Conservation (phyloP, 1,139 yeast species). For the Insectozyma bohioensis region DNA sequence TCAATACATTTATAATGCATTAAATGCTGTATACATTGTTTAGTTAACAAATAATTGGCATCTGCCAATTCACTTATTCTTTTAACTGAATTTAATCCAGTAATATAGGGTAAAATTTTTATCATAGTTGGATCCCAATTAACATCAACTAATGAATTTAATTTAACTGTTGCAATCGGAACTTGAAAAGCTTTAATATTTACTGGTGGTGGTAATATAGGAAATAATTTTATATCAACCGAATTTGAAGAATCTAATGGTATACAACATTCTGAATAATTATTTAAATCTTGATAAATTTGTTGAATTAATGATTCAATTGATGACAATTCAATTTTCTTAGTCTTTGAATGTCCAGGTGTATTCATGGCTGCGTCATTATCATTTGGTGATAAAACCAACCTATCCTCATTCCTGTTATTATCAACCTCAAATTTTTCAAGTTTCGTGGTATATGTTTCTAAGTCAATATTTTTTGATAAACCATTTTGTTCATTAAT, state of each 20-base stretch:
- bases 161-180: constrained; percentile 79
- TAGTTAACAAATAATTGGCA: constrained; percentile 75
- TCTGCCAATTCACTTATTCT: constrained; percentile 78
- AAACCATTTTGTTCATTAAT: constrained; percentile 4
- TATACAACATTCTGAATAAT: constrained; percentile 92
- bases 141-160: constrained; percentile 72
- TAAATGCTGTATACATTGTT: constrained; percentile 87
- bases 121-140: constrained; percentile 98
- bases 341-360: constrained; percentile 44
- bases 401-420: constrained; percentile 3
- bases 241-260: constrained; percentile 90
- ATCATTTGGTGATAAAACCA: constrained; percentile 1
- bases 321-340: constrained; percentile 52
- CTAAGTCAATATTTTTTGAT: constrained; percentile 7
- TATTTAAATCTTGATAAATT: constrained; percentile 87
- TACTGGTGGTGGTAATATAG: constrained; percentile 83
- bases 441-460: constrained; percentile 5
- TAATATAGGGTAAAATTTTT: constrained; percentile 77
- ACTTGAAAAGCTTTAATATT: constrained; percentile 74
- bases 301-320: constrained; percentile 84
- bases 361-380: constrained; percentile 18
- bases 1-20: constrained; percentile 86
- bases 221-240: constrained; percentile 88
- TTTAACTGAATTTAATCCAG: constrained; percentile 83
- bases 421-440: background rate